Conservation (phyloP, 2,329 filamentous ascomycete species). For the Atkinsonella texensis region DNA sequence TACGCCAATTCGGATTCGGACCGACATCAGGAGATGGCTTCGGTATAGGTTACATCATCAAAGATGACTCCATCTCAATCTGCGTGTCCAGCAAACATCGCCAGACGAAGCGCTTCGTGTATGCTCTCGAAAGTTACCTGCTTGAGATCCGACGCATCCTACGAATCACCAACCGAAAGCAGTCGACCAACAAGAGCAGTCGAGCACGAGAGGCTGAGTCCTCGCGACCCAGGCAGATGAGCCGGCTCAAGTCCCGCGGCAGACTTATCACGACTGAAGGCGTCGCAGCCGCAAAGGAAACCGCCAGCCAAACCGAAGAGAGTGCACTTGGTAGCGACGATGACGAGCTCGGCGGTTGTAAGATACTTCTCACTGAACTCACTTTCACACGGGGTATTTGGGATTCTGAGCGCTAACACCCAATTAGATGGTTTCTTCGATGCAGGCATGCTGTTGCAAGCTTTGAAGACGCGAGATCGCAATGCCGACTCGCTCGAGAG, state of each 20-base stretch:
- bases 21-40: conserved; percentile 90
- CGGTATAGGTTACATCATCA: conserved; percentile 98
- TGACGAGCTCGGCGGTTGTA: conserved; percentile 87
- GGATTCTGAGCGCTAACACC: conserved; percentile 14
- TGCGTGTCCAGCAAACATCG: conserved; percentile 89
- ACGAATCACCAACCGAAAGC: conserved; percentile 48
- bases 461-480: conserved; percentile 61
- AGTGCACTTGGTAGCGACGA: conserved; percentile 66
- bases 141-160: conserved; percentile 81
- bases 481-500: conserved; percentile 37
- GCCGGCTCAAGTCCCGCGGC: conserved; percentile 58
- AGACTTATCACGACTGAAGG: conserved; percentile 48
- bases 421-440: conserved; percentile 87
- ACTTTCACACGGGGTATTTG: not conserved
- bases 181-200: conserved; percentile 28
- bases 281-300: conserved; percentile 31
- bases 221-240: conserved; percentile 23
- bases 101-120: conserved; percentile 82
- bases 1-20: conserved; percentile 93
- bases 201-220: conserved; percentile 43
- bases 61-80: conserved; percentile 63
- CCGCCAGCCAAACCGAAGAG: conserved; percentile 53
- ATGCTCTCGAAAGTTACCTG: conserved; percentile 81
- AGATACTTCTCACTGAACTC: conserved; percentile 30
- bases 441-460: conserved; percentile 84